These are phyloP conservation scores for Wickerhamiella cacticola DNA, from an alignment of 805 yeast species.

Conservation along the genomic window DNA sequence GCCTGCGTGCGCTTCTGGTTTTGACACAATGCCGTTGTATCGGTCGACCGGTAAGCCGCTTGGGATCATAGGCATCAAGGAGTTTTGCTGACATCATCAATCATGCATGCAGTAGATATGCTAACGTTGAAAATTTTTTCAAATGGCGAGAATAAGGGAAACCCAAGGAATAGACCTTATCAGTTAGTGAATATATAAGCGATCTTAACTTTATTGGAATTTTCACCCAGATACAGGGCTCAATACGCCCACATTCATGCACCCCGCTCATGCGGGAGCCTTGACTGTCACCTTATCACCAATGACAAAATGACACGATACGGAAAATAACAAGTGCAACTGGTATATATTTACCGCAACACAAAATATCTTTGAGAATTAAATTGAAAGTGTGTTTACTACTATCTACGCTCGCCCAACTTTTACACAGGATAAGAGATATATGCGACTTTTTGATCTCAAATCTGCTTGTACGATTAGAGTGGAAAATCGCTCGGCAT, in stretches of 20 bases:
- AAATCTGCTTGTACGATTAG: too few relatives aligned
- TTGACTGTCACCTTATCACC: neutral
- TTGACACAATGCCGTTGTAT: neutral
- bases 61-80: neutral
- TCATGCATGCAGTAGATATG: neutral
- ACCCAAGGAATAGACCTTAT: neutral
- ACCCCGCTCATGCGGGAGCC: slow-evolving; percentile 1
- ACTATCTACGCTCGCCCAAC: too few relatives aligned
- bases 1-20: too few relatives aligned
- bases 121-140: neutral
- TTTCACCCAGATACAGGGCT: neutral
- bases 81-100: neutral
- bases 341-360: too few relatives aligned
- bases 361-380: neutral
- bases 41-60: neutral
- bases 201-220: too few relatives aligned
- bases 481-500: too few relatives aligned
- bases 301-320: neutral
- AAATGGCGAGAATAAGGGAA: neutral
- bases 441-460: too few relatives aligned
- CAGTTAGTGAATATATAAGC: too few relatives aligned
- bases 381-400: too few relatives aligned
- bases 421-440: neutral
- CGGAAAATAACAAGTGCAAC: neutral
- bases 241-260: neutral